These are phyloP conservation scores for Apiotrichum siamense DNA, from an alignment of 1,284 basidiomycete genomes.

Conservation along the genomic window DNA sequence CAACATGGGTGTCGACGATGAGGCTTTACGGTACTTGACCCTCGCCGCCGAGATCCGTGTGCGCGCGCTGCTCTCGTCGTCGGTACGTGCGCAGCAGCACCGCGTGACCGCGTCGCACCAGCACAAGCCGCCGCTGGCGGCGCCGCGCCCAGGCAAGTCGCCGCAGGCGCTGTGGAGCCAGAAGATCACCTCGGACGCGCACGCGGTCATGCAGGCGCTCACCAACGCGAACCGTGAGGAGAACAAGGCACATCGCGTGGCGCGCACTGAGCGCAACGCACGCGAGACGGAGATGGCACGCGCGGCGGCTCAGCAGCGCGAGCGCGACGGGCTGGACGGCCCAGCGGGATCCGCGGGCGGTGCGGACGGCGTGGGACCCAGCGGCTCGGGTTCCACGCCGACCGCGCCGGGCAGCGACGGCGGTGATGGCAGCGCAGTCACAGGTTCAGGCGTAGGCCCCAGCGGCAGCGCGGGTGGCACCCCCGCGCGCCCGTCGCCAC, in stretches of 20 bases:
- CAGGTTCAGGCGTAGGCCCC: too few relatives aligned
- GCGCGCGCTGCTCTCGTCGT: conserved; percentile 25
- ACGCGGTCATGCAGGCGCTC: conserved; percentile 30
- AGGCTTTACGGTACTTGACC: conserved; percentile 35
- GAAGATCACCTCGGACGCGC: conserved; percentile 27
- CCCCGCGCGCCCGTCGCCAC: background rate
- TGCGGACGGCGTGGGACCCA: too few relatives aligned
- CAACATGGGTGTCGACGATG: conserved; percentile 32
- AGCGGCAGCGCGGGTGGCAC: conserved; percentile 3
- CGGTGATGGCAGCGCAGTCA: too few relatives aligned
- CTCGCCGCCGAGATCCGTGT: conserved; percentile 39
- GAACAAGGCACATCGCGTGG: conserved; percentile 33
- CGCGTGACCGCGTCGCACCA: conserved; percentile 37
- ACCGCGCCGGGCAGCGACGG: too few relatives aligned
- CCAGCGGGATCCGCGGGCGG: too few relatives aligned
- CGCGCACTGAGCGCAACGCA: conserved; percentile 37
- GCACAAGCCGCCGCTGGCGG: conserved; percentile 24
- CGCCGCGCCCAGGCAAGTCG: background rate
- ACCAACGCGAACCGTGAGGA: conserved; percentile 32
- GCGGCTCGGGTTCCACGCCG: too few relatives aligned
- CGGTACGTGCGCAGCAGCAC: conserved; percentile 38
- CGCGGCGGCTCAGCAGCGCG: conserved; percentile 15
- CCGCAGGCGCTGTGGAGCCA: conserved; percentile 33
- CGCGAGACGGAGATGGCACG: conserved; percentile 34
- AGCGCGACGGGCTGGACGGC: conserved; percentile 12